Base-by-base conservation (phyloP, 345 rosid genomes). In the Hirschfeldia incana region DNA sequence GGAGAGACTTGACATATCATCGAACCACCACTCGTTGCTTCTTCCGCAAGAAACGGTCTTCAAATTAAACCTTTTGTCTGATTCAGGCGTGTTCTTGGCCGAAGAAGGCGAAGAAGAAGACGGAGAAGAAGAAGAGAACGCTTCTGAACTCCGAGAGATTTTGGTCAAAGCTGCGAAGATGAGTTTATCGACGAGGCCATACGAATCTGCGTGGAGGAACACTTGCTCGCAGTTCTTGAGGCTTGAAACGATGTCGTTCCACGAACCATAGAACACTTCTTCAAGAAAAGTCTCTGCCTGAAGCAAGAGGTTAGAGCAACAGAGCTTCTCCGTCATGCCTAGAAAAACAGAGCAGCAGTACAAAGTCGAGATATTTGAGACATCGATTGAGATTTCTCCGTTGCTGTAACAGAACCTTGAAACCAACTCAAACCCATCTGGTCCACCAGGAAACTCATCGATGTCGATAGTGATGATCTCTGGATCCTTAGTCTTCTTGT, bases 1-100 rank as follows among this genome's bases (percentile, higher is more conserved):
- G 6, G 91, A 74, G 34, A 92, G 81, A 33, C 15, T 58, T 1
- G 88, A 36, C 73, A 92, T 72, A 72, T 84, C 96, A 5, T 86
- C 84, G 26, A 92, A 92, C 96, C 97, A 92, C 94, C 96, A 90
- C 17, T 81, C 85, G 27, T 86, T 87, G 32, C 82, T 74, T 73
- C 85, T 81, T 72, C 78, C 82, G 29, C 83, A 76, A 34, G 74
- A 68, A 58, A 83, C 27, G 1, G 87, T 69, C 2, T 42, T 36
- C 0, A 80, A 70, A 12, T 79, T 67, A 2, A 84, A 81, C 71
- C 73, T 69, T 79, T 81, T 81, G 73, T 75, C 80, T 67, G 71
- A 69, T 70, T 84, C 76, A 3, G 82, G 69, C 39, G 86, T 57
- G 78, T 74, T 49, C 17, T 63, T 74, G 8, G 62, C 2, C 42